Base-by-base conservation (phyloP, 148 eudicot genomes). In the Rheum nobile region DNA sequence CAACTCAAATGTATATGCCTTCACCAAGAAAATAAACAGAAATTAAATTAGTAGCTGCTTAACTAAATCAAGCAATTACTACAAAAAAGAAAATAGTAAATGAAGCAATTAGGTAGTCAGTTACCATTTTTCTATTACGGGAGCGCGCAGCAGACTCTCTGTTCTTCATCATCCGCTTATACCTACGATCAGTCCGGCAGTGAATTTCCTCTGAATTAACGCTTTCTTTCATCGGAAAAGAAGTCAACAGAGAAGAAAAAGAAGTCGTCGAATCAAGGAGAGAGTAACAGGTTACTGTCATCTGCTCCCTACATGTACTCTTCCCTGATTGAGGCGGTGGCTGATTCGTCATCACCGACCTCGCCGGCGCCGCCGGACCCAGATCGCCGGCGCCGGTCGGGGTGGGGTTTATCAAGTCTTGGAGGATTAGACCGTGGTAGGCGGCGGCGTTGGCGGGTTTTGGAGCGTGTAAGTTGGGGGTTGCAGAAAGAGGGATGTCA, bases 111-210 rank as follows among this genome's bases (percentile, higher is more conserved):
- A n/a, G n/a, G n/a, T n/a, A n/a, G n/a, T n/a, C n/a, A n/a, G 28
- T 61, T 28, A 61, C 92, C 93, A 86, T 90, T 75, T 85, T 77
- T 48, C 97, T 81, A 71, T 93, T 88, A 50, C 97, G 79, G 17
- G 97, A 91, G 21, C 93, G 80, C 61, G 88, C 90, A 48, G 97
- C 97, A 0, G 97, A 91, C 79, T 91, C 93, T 50, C 93, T 63
- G 72, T 91, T 91, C 82, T 91, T 89, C 77, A 91, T 87, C 89
- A 84, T 82, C 41, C 97, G 87, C 72, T 86, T 89, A 78, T 81
- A 77, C 7, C 83, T 73, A 0, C 81, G 81, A 41, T 90, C 86
- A 48, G 2, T 16, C 11, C 3, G 3, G 46, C 46, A 16, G 46
- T 12, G 14, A 43, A 11, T 43, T 43, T 43, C n/a, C 52, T 46